A percentile compares a stretch with the other conserved stretches of the same genome.
Conservation (phyloP, 2,329 filamentous ascomycete species). For the Hypoxylon sp. region DNA sequence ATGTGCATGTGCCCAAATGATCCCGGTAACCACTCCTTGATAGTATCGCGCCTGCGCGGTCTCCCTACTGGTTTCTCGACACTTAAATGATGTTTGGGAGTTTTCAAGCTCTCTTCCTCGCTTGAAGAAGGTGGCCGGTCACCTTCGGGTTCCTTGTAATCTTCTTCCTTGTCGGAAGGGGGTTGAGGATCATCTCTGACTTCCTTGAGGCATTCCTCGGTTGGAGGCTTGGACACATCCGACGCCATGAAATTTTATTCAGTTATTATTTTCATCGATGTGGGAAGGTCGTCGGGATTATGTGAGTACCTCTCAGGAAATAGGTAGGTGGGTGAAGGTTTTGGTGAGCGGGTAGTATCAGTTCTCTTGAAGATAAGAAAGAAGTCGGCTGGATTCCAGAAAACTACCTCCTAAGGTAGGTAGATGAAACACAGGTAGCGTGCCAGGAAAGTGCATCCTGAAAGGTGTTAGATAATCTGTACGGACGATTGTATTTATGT, state of each 20-base stretch:
- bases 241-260: neutral
- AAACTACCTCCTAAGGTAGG: too few relatives aligned
- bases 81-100: neutral
- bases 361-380: neutral
- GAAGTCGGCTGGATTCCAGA: neutral
- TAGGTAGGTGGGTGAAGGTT: neutral
- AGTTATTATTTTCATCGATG: neutral
- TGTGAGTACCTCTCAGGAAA: neutral
- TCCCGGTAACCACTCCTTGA: conserved; percentile 14
- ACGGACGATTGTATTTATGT: conserved; percentile 11
- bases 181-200: neutral
- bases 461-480: neutral
- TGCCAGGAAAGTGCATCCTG: neutral
- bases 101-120: neutral
- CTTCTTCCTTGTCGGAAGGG: too few relatives aligned
- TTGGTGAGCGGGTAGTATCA: neutral
- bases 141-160: neutral
- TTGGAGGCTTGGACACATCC: neutral
- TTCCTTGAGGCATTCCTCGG: neutral
- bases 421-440: neutral
- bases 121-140: neutral
- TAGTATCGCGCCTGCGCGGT: conserved; percentile 1
- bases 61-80: neutral
- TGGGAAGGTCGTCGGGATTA: neutral
- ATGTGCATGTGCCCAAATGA: too few relatives aligned